These are phyloP conservation scores for Aspergillus viridinutans DNA, from an alignment of 2,329 filamentous ascomycete genomes.

Conservation along the genomic window DNA sequence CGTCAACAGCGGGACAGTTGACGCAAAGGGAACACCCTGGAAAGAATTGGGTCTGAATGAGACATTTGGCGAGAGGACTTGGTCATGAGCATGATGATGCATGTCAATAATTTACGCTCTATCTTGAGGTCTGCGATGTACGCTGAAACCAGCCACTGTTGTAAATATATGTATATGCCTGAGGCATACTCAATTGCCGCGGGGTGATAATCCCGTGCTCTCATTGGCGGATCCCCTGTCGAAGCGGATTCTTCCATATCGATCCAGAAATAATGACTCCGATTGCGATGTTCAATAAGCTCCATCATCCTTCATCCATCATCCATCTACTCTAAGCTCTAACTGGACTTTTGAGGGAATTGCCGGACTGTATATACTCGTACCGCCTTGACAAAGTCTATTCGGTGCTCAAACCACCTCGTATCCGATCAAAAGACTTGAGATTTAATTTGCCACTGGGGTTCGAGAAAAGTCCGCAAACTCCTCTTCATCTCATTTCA, in stretches of 20 bases:
- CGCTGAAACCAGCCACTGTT: not conserved
- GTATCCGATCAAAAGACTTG: not conserved
- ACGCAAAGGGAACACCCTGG: conserved; percentile 28
- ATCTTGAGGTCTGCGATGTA: not conserved
- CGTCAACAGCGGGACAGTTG: conserved; percentile 27
- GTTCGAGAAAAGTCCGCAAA: not conserved
- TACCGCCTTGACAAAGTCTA: not conserved
- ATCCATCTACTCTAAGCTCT: not conserved
- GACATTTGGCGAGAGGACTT: conserved; percentile 11
- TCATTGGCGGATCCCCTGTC: conserved; percentile 1
- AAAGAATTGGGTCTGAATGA: conserved; percentile 9
- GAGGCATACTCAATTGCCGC: conserved; percentile 1
- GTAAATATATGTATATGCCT: not conserved
- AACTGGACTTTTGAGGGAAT: not conserved
- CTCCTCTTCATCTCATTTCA: not conserved
- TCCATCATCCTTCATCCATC: not conserved
- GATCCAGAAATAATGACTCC: not conserved
- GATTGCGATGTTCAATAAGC: not conserved
- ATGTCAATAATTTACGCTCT: not conserved
- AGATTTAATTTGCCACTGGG: not conserved
- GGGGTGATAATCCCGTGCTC: not conserved
- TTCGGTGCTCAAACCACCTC: not conserved
- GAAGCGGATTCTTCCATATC: conserved; percentile 3
- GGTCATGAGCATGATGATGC: conserved; percentile 4
- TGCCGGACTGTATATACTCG: not conserved